These are phyloP conservation scores for Blepharisma undulans DNA, from an alignment of 169 alveolate genomes.

Conservation along the genomic window DNA sequence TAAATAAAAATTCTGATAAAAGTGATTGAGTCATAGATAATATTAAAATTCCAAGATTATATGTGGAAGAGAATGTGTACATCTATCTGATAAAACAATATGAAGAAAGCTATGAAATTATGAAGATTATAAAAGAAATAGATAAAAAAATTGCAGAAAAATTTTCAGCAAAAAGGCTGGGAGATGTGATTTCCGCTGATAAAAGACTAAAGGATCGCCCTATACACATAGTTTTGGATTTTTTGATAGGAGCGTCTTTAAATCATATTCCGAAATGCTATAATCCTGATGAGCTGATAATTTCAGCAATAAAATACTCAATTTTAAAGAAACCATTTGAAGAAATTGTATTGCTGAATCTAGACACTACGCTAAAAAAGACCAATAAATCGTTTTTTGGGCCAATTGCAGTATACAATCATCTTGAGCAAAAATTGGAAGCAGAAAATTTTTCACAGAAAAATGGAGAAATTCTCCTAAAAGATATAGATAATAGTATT, in stretches of 20 bases:
- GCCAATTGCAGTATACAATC: not conserved
- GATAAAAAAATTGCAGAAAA: not conserved
- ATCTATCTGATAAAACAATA: not conserved
- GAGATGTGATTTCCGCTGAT: not conserved
- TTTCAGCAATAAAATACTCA: not conserved
- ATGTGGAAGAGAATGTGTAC: not conserved
- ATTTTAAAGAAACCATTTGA: not conserved
- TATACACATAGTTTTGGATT: not conserved
- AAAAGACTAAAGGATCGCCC: not conserved
- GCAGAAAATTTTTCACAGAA: not conserved
- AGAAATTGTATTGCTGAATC: not conserved
- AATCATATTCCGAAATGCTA: not conserved
- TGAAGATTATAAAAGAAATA: not conserved
- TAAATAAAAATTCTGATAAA: not conserved
- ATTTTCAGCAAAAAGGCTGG: not conserved
- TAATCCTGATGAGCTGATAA: not conserved
- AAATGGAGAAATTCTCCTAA: not conserved
- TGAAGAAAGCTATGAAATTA: not conserved
- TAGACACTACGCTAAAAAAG: not conserved
- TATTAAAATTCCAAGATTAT: not conserved
- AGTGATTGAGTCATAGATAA: not conserved
- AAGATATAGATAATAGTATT: not conserved
- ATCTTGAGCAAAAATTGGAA: not conserved
- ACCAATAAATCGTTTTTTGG: not conserved
- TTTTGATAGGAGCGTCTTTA: not conserved